Evolutionary conservation across 129 eudicot species (phyloP), one percentile per base, ranked within the genome.

Genomic region (Scalesia atractyloides): DNA sequence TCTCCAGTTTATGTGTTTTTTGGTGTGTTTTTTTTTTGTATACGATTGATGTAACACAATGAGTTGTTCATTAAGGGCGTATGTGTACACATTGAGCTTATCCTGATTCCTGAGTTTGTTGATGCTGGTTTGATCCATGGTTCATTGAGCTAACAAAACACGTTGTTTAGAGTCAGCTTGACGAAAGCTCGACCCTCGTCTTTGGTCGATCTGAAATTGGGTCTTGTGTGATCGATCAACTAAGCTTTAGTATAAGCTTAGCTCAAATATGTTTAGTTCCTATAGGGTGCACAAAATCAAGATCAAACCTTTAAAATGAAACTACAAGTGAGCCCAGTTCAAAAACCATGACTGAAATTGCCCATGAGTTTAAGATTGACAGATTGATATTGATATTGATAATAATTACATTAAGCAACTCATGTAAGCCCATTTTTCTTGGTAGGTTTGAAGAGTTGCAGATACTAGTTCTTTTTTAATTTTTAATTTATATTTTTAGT

Each of bases 11-110:
- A 1, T 53, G 14, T 51, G 18, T 76, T 15, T 63, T 19, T 61
- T 5, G 22, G 57, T 51, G 44, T 8, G 9, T 73, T 54, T 34
- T 7, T 34, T 1, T 39, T 4, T 64, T 52, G 8, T 37, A 14
- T 65, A 24, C n/a, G n/a, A 26, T 15, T 15, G 26, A 4, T 67
- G 72, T 62, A 62, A 62, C 46, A 62, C n/a, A n/a, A n/a, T n/a
- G n/a, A n/a, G n/a, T n/a, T n/a, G n/a, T n/a, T n/a, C n/a, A n/a
- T n/a, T n/a, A n/a, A n/a, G n/a, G n/a, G n/a, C n/a, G n/a, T n/a
- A n/a, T n/a, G n/a, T n/a, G n/a, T n/a, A n/a, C n/a, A n/a, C n/a
- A n/a, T n/a, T n/a, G n/a, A n/a, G n/a, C n/a, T n/a, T n/a, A n/a
- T n/a, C n/a, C n/a, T n/a, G n/a, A n/a, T n/a, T n/a, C n/a, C n/a